Percentiles rank a stretch among this genome's conserved stretches.
Conservation (phyloP, 805 yeast species). For the Candida oleophila region DNA sequence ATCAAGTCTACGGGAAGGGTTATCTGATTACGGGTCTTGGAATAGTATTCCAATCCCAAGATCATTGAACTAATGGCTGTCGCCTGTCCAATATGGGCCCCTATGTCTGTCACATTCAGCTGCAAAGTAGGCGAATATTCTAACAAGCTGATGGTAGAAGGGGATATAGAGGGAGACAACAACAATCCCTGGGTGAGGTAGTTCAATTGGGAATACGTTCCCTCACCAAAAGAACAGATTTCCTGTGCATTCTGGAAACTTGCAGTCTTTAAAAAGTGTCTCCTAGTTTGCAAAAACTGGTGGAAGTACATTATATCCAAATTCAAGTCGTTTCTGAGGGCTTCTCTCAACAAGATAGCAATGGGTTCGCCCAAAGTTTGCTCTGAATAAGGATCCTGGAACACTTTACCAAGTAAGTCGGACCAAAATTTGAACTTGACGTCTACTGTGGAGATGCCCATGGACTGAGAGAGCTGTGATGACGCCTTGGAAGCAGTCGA, state of each 20-base stretch:
- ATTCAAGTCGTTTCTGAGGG: conserved; percentile 47
- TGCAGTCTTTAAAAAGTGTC: conserved; percentile 48
- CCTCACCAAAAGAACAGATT: conserved; percentile 78
- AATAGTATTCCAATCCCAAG: conserved; percentile 59
- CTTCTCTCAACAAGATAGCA: conserved; percentile 54
- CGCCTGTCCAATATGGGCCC: conserved; percentile 84
- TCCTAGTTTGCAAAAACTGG: conserved; percentile 59
- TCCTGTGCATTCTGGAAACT: conserved; percentile 51
- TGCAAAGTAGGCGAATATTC: conserved; percentile 47
- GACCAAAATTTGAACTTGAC: conserved; percentile 76
- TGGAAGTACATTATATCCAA: conserved; percentile 56
- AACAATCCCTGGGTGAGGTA: conserved; percentile 62
- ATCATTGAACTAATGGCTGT: conserved; percentile 66
- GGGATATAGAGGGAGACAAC: conserved; percentile 56
- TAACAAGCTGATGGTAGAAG: conserved; percentile 50
- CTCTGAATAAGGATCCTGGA: conserved; percentile 30
- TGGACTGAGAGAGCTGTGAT: conserved; percentile 22
- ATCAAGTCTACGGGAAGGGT: conserved; percentile 64
- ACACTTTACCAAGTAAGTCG: conserved; percentile 52
- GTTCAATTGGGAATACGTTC: conserved; percentile 70
- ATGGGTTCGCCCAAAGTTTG: conserved; percentile 60
- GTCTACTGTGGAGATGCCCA: conserved; percentile 43
- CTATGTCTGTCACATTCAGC: conserved; percentile 51
- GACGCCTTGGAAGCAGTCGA: conserved; percentile 32
- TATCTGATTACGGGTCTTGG: conserved; percentile 47